These are phyloP conservation scores for Suillus spraguei DNA, from an alignment of 768 basidiomycete species.

Conservation along the genomic window DNA sequence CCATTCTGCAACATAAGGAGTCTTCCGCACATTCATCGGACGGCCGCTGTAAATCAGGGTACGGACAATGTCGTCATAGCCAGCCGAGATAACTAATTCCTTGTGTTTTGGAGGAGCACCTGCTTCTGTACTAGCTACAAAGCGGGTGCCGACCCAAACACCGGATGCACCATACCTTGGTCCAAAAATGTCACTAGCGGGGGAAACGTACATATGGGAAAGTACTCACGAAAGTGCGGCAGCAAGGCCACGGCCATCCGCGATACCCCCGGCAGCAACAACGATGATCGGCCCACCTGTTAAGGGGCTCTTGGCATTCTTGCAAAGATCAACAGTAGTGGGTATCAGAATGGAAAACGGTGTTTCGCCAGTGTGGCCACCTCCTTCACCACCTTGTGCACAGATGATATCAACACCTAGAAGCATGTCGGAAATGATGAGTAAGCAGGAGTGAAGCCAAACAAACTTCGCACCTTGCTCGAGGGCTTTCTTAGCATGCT, in stretches of 20 bases:
- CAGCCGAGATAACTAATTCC: constrained; percentile 63
- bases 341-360: constrained; percentile 84
- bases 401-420: constrained; percentile 89
- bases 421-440: constrained; percentile 1
- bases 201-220: not conserved
- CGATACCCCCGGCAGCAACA: constrained; percentile 84
- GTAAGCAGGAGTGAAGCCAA: too few species aligned
- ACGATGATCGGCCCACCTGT: constrained; percentile 78
- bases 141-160: constrained; percentile 89
- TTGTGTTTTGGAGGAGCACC: constrained; percentile 78
- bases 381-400: constrained; percentile 86
- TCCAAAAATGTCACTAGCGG: not conserved
- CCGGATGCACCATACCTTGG: constrained; percentile 78
- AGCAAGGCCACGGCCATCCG: constrained; percentile 81
- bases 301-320: constrained; percentile 66
- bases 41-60: constrained; percentile 80
- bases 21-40: constrained; percentile 81
- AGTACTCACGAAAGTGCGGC: constrained; percentile 62
- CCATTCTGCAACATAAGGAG: constrained; percentile 79
- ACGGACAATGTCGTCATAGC: constrained; percentile 73
- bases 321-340: constrained; percentile 79
- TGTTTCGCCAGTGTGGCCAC: constrained; percentile 86
- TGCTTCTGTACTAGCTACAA: constrained; percentile 81
- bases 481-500: constrained; percentile 78
- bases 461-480: constrained; percentile 52